Evolutionary conservation across 805 yeast genomes (phyloP).

Genomic region (Myxozyma kluyveri): DNA sequence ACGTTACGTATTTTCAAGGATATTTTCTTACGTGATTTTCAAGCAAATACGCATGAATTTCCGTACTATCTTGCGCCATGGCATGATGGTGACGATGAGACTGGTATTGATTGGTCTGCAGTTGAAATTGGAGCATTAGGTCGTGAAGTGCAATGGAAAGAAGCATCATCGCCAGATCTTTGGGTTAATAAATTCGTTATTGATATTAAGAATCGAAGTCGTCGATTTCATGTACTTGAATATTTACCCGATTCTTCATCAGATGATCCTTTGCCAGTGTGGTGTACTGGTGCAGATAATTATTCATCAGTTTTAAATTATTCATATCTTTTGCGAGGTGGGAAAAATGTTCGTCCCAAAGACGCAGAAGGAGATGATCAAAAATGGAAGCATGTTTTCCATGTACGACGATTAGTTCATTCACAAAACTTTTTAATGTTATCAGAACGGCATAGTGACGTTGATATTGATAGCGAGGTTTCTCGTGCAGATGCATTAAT

Average conservation of each 20-base stretch:
- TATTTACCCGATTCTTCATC: not conserved
- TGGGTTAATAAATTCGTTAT: constrained; percentile 2
- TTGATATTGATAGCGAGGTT: not conserved
- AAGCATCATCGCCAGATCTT: not conserved
- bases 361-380: not conserved
- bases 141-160: not conserved
- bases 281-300: constrained; percentile 1
- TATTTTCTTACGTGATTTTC: not conserved
- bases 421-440: constrained; percentile 7
- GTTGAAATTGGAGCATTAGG: not conserved
- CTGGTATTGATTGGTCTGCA: constrained; percentile 4
- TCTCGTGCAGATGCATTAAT: not conserved
- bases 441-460: constrained; percentile 4
- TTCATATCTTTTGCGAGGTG: not conserved
- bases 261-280: constrained; percentile 1
- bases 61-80: constrained; percentile 7
- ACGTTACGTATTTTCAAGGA: constrained; percentile 9
- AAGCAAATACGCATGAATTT: constrained; percentile 1
- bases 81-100: not conserved
- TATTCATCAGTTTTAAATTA: not conserved
- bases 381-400: constrained; percentile 1
- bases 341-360: not conserved
- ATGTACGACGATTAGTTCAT: constrained; percentile 3
- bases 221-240: constrained; percentile 3
- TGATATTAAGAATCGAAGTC: constrained; percentile 5